Evolutionary conservation across 148 eudicot species (phyloP).

Genomic region (Chenopodium suecicum): DNA sequence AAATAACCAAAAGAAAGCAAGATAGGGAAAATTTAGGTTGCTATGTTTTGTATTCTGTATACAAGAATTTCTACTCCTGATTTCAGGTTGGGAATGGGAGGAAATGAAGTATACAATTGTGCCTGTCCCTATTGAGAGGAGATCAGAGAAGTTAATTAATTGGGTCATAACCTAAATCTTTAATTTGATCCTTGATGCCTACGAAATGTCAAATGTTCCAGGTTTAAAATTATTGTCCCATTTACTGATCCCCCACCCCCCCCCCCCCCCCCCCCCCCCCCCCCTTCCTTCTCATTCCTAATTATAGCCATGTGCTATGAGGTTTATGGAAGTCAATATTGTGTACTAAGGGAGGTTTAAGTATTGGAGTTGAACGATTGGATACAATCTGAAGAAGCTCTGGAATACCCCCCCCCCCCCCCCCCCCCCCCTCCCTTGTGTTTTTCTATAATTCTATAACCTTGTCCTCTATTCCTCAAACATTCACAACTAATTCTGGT

Average conservation of each 20-base stretch:
- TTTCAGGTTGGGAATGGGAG: neutral
- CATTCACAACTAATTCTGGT: no score
- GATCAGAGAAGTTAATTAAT: no score
- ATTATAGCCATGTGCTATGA: neutral
- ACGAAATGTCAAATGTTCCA: neutral
- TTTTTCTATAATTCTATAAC: neutral
- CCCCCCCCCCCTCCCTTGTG: neutral
- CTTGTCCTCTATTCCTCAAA: neutral
- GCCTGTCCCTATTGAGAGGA: neutral
- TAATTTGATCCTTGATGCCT: neutral
- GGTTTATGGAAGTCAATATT: neutral
- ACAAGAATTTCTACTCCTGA: neutral
- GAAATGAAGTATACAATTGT: neutral
- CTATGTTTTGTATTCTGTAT: neutral
- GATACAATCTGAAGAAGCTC: neutral
- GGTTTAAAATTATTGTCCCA: neutral
- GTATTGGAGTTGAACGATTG: neutral
- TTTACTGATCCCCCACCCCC: no score
- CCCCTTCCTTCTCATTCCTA: no score
- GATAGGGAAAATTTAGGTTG: constrained; percentile 2
- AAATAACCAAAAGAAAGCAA: neutral
- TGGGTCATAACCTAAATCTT: neutral
- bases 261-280: no score
- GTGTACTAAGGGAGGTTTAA: neutral
- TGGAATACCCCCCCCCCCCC: neutral